phyloP scores from a whole-genome alignment of 371 early-diverging fungal species.

The Mucor piriformis region DNA sequence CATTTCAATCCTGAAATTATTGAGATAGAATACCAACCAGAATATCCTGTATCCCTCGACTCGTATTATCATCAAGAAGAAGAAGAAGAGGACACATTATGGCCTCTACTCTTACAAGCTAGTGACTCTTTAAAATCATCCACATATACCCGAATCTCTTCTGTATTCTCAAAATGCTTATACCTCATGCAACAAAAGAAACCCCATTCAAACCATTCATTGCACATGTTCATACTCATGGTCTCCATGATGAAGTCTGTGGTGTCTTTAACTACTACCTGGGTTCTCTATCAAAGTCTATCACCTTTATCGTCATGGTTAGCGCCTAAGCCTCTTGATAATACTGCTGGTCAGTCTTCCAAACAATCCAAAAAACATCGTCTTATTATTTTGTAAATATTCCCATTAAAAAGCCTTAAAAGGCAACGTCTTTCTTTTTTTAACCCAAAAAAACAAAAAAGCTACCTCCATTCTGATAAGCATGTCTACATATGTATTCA shows the following conservation, averaged over 20 bases:
- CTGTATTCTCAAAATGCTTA: constrained; percentile 1
- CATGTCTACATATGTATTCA: no score
- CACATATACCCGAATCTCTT: constrained; percentile 2
- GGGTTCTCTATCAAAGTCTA: constrained; percentile 26
- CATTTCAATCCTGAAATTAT: constrained; percentile 37
- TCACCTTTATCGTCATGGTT: constrained; percentile 19
- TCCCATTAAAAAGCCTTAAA: not conserved
- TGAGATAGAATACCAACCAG: constrained; percentile 37
- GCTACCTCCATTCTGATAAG: no score
- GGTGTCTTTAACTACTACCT: constrained; percentile 26
- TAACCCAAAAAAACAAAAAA: no score
- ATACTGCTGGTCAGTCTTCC: constrained; percentile 22
- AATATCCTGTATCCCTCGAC: constrained; percentile 25
- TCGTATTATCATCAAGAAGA: constrained; percentile 7
- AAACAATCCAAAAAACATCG: constrained; percentile 11
- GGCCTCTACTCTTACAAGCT: constrained; percentile 16
- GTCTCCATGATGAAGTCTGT: constrained; percentile 23
- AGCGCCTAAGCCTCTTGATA: not conserved
- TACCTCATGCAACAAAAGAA: not conserved
- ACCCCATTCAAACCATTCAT: not conserved
- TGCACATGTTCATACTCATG: constrained; percentile 13
- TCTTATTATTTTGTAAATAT: constrained; percentile 18
- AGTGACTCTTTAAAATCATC: constrained; percentile 11
- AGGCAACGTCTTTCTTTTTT: no score
- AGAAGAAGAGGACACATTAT: constrained; percentile 14